Conservation (phyloP, 2,329 filamentous ascomycete species). For the Fusarium mangiferae region DNA sequence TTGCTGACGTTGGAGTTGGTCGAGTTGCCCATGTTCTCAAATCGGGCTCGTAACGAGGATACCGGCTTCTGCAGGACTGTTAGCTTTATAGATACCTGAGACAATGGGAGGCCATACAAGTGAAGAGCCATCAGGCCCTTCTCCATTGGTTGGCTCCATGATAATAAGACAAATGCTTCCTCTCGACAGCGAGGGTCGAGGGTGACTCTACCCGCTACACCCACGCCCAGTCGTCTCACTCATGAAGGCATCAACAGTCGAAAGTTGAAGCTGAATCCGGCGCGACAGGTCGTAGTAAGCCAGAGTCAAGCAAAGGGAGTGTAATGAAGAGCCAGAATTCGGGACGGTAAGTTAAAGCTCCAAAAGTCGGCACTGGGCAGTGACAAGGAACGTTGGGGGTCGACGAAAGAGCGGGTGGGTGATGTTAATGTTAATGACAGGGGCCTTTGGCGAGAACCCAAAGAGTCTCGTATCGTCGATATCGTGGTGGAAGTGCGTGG, state of each 20-base stretch:
- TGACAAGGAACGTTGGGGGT: slow-evolving; percentile 41
- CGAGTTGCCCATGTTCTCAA: slow-evolving; percentile 73
- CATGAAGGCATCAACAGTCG: slow-evolving; percentile 45
- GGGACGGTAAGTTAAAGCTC: slow-evolving; percentile 14
- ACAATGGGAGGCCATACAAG: slow-evolving; percentile 64
- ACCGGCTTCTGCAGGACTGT: slow-evolving; percentile 73
- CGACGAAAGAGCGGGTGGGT: slow-evolving; percentile 31
- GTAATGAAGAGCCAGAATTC: not conserved
- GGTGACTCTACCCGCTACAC: slow-evolving; percentile 51
- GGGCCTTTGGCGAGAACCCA: slow-evolving; percentile 27
- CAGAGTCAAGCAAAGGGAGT: not conserved
- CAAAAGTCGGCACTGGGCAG: slow-evolving; percentile 36
- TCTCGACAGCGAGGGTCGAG: slow-evolving; percentile 46
- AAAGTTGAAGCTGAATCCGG: slow-evolving; percentile 14
- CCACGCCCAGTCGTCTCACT: slow-evolving; percentile 45
- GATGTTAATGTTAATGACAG: slow-evolving; percentile 32
- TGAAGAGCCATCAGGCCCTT: slow-evolving; percentile 80
- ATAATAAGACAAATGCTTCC: slow-evolving; percentile 39
- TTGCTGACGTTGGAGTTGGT: slow-evolving; percentile 34
- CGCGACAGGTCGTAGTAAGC: not conserved
- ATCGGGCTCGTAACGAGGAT: slow-evolving; percentile 82
- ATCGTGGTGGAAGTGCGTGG: slow-evolving; percentile 8
- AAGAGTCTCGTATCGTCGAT: slow-evolving; percentile 11
- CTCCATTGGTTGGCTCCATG: slow-evolving; percentile 48
- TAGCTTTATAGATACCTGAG: slow-evolving; percentile 32